These are phyloP conservation scores for Crucibulum laeve DNA, from an alignment of 768 basidiomycete genomes.

Conservation along the genomic window DNA sequence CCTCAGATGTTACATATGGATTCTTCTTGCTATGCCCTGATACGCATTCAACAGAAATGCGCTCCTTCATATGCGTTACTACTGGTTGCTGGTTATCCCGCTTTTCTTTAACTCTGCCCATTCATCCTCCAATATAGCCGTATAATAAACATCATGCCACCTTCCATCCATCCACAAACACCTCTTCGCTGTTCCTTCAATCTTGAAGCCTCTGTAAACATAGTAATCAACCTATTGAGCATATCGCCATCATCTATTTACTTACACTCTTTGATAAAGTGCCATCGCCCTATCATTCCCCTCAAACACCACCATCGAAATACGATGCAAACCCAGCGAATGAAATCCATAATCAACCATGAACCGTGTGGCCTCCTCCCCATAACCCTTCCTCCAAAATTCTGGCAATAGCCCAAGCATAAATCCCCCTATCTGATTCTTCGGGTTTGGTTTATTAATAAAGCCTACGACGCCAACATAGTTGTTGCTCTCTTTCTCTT, in stretches of 20 bases:
- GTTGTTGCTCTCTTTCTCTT: background rate
- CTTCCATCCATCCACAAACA: slow-evolving; percentile 28
- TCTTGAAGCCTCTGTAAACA: slow-evolving; percentile 37
- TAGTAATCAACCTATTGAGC: too few species aligned
- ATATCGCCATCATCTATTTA: too few species aligned
- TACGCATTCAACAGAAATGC: too few species aligned
- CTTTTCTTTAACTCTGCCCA: slow-evolving; percentile 19
- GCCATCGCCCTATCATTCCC: slow-evolving; percentile 13
- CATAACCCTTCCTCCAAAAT: slow-evolving; percentile 6
- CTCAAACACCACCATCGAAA: slow-evolving; percentile 13
- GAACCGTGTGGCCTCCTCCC: slow-evolving; percentile 9
- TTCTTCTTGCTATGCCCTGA: too few species aligned
- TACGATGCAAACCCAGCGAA: slow-evolving; percentile 12
- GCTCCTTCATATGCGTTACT: too few species aligned
- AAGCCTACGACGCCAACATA: background rate
- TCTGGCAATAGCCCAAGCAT: background rate
- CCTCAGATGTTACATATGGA: too few species aligned
- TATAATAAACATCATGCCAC: slow-evolving; percentile 32
- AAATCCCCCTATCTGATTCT: background rate
- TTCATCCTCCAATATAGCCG: slow-evolving; percentile 35
- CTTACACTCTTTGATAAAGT: slow-evolving; percentile 12
- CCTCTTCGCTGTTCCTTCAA: slow-evolving; percentile 32
- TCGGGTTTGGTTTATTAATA: background rate
- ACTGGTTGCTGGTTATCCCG: too few species aligned
- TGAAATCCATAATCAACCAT: slow-evolving; percentile 12